Conservation (phyloP, 192 early-diverging fungal species). For the Globomyces pollinis-pini region DNA sequence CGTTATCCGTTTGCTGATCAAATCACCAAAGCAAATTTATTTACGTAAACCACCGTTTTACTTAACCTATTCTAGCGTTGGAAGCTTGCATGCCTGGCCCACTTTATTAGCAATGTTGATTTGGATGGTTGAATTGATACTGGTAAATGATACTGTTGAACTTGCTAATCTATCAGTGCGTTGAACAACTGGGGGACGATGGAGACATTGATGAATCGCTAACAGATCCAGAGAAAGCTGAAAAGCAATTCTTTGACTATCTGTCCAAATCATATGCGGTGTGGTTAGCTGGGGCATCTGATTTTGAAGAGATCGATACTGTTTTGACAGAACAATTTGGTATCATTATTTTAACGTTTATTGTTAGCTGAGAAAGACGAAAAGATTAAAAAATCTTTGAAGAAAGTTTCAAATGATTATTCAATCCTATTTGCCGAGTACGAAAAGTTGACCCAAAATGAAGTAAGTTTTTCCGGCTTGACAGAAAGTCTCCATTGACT, state of each 20-base stretch:
- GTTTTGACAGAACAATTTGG: constrained; percentile 51
- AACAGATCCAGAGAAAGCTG: constrained; percentile 26
- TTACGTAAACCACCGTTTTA: too few relatives aligned
- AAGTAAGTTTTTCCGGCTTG: too few relatives aligned
- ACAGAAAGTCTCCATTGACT: constrained; percentile 50
- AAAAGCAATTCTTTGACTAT: constrained; percentile 68
- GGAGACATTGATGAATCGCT: neutral
- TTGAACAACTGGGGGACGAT: constrained; percentile 39
- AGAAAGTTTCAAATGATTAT: constrained; percentile 35
- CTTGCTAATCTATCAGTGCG: constrained; percentile 30
- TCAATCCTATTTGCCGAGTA: constrained; percentile 44
- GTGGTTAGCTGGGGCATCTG: constrained; percentile 59
- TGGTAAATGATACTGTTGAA: constrained; percentile 22
- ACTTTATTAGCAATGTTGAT: constrained; percentile 58
- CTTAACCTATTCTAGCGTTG: too few relatives aligned
- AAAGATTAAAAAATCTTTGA: constrained; percentile 30
- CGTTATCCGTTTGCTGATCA: constrained; percentile 49
- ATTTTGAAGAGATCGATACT: constrained; percentile 51
- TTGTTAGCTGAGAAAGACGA: constrained; percentile 59
- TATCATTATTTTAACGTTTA: too few relatives aligned
- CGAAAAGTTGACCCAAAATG: constrained; percentile 27
- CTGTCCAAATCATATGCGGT: constrained; percentile 51
- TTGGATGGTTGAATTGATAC: constrained; percentile 71
- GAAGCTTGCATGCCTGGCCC: constrained; percentile 65
- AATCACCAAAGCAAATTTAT: constrained; percentile 64